Evolutionary conservation across 495 filamentous ascomycete species (phyloP), one percentile per base, ranked within the genome.

Genomic region (Aspergillus coremiiformis): DNA sequence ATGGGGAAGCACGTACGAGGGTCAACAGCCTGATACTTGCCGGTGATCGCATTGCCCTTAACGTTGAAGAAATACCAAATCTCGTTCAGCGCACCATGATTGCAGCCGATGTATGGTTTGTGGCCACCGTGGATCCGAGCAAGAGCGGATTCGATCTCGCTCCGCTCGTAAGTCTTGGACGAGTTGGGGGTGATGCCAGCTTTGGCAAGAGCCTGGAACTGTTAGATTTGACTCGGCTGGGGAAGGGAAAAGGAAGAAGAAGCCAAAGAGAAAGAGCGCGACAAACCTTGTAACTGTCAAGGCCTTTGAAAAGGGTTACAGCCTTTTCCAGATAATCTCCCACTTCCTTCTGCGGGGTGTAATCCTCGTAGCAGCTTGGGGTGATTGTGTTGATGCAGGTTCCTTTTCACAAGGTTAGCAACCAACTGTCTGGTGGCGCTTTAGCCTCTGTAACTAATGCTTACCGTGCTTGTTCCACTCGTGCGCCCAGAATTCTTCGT

Each of bases 41-140:
- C 87, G 42, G 78, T 79, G 62, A 87, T 82, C 32, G 87, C 66
- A 58, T 80, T 84, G 30, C 89, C 89, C 53, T 76, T 75, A 14
- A 91, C 77, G 61, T 89, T 84, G 71, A 84, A 92, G 56, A 80
- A 80, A 63, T 92, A 92, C 79, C 82, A 90, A 22, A 81, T 78
- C 69, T 90, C 72, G 63, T 86, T 81, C 29, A 93, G 68, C 22
- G 72, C 65, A 32, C 71, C 68, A 41, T 65, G 69, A 1, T 67
- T 65, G 67, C 88, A 93, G 49, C 78, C 75, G 15, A 93, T 63
- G 44, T 83, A 81, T 0, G 85, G 84, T 23, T 71, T 58, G 21
- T 76, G 68, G 21, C 84, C 85, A 5, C 47, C 65, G 52, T 82
- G 83, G 55, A 79, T 73, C 9, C 57, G 54, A 32, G 73, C 69